A percentile compares a stretch with the other conserved stretches of the same genome.
These are phyloP conservation scores for Camelina neglecta DNA, from an alignment of 345 rosid genomes.

Conservation along the genomic window DNA sequence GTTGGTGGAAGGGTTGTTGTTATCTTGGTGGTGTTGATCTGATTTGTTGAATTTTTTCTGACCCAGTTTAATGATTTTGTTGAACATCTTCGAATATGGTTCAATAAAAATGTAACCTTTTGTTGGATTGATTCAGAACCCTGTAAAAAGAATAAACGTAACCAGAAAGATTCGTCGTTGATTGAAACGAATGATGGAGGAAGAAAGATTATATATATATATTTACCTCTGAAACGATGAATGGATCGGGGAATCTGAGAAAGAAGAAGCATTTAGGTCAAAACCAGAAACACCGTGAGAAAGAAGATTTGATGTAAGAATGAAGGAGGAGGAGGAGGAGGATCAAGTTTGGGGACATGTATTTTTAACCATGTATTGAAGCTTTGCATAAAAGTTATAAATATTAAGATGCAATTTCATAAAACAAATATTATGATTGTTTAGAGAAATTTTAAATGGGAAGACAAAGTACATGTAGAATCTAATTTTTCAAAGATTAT, in stretches of 20 bases:
- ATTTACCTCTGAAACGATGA: slow-evolving; percentile 27
- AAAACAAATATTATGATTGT: background rate
- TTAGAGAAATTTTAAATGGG: too few relatives aligned
- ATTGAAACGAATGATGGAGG: background rate
- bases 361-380: slow-evolving; percentile 24
- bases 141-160: background rate
- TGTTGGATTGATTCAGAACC: slow-evolving; percentile 32
- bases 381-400: background rate
- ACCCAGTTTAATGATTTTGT: slow-evolving; percentile 46
- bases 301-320: slow-evolving; percentile 26
- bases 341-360: slow-evolving; percentile 28
- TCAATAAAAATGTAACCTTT: slow-evolving; percentile 32
- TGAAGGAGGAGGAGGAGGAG: slow-evolving; percentile 8
- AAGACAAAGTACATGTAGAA: background rate
- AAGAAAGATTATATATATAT: background rate
- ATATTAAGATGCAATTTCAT: background rate
- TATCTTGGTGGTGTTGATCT: slow-evolving; percentile 43
- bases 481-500: background rate
- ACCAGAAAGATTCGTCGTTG: slow-evolving; percentile 2
- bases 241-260: slow-evolving; percentile 6
- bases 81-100: slow-evolving; percentile 37
- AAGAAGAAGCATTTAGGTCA: slow-evolving; percentile 30
- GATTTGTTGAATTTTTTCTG: slow-evolving; percentile 53
- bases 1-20: slow-evolving; percentile 35
- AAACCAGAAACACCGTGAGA: slow-evolving; percentile 26